Evolutionary conservation across 78 protist species (phyloP).

Genomic region (Dictyostelium firmibasis): DNA sequence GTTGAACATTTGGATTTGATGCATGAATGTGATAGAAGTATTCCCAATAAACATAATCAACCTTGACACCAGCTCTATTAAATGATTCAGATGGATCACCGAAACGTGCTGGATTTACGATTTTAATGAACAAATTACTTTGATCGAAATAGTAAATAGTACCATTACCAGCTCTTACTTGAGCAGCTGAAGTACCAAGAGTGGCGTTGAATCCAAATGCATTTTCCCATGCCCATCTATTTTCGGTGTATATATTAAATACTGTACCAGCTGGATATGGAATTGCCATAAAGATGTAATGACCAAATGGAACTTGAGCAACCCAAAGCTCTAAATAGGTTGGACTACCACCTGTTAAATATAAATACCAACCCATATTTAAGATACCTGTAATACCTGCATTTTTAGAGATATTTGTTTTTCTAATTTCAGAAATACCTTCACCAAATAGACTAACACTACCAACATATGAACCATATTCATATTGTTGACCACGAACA

Average conservation of each 20-base stretch:
- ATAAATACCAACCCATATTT: slow-evolving; percentile 31
- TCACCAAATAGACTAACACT: slow-evolving; percentile 1
- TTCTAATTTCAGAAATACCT: slow-evolving; percentile 4
- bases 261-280: slow-evolving; percentile 21
- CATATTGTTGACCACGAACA: not conserved
- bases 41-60: slow-evolving; percentile 10
- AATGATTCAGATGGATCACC: not conserved
- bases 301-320: not conserved
- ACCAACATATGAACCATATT: not conserved
- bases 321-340: not conserved
- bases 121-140: not conserved
- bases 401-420: not conserved
- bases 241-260: not conserved
- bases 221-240: not conserved
- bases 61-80: slow-evolving; percentile 1
- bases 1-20: not conserved
- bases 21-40: slow-evolving; percentile 14
- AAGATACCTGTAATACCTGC: slow-evolving; percentile 59
- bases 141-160: slow-evolving; percentile 43
- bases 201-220: not conserved
- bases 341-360: not conserved
- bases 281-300: slow-evolving; percentile 18
- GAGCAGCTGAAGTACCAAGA: not conserved
- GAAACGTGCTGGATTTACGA: not conserved
- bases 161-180: slow-evolving; percentile 28